Conservation (phyloP, 225 moss, liverwort and hornwort species). For the Marchantia paleacea region DNA sequence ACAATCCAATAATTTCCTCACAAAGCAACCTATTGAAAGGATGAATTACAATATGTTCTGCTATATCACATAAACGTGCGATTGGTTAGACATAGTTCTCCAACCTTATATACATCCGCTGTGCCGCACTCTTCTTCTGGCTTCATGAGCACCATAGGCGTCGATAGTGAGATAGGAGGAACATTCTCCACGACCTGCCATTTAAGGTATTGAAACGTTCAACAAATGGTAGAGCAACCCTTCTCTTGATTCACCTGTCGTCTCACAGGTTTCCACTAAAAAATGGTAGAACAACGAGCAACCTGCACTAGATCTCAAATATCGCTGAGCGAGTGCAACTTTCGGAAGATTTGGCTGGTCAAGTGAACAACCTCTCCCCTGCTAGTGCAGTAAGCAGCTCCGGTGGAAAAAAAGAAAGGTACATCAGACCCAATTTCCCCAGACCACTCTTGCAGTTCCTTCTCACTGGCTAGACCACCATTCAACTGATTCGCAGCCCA, state of each 20-base stretch:
- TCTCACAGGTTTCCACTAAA: no score
- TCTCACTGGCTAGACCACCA: constrained; percentile 64
- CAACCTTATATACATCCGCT: constrained; percentile 81
- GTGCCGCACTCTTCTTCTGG: constrained; percentile 85
- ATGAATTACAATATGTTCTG: not conserved
- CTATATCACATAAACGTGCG: not conserved
- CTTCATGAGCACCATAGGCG: constrained; percentile 85
- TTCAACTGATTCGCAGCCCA: constrained; percentile 90
- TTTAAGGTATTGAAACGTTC: not conserved
- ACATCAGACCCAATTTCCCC: constrained; percentile 86
- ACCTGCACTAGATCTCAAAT: not conserved
- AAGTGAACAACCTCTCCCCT: constrained; percentile 67
- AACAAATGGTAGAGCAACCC: not conserved
- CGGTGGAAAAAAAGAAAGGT: constrained; percentile 84
- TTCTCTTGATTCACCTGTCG: not conserved
- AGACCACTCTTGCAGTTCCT: constrained; percentile 87
- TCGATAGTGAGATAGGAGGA: constrained; percentile 63
- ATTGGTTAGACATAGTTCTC: not conserved
- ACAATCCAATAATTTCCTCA: not conserved
- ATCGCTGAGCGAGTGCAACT: not conserved
- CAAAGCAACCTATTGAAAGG: not conserved
- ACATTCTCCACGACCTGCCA: constrained; percentile 70
- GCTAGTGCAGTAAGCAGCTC: constrained; percentile 83
- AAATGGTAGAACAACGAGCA: no score
- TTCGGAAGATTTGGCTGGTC: not conserved